Percentiles rank a stretch among this genome's conserved stretches.
These are phyloP conservation scores for Alternaria incomplexa DNA, from an alignment of 2,329 filamentous ascomycete genomes.

Conservation along the genomic window DNA sequence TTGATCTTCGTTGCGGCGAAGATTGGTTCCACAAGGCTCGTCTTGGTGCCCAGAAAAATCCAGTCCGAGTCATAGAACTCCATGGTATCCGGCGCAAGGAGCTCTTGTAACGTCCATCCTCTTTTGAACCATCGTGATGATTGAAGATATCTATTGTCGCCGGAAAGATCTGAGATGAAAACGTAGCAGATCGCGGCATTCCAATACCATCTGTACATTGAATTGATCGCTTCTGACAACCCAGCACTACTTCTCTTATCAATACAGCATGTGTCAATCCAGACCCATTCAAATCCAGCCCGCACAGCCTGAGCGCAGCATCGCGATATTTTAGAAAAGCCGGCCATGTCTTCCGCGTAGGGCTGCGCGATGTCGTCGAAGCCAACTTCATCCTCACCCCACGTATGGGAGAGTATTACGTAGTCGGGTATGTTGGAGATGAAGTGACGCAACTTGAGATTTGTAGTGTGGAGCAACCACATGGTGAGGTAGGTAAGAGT, in stretches of 20 bases:
- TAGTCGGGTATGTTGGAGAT: background rate
- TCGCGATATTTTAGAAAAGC: background rate
- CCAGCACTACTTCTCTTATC: background rate
- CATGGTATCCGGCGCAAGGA: rapidly evolving
- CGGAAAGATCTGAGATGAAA: background rate
- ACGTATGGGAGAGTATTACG: background rate
- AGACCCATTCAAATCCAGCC: background rate
- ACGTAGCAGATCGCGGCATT: background rate
- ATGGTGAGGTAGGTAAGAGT: background rate
- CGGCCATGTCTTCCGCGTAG: background rate
- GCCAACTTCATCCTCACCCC: background rate
- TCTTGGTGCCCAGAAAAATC: background rate
- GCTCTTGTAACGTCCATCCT: background rate
- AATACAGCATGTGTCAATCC: background rate
- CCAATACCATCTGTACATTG: background rate
- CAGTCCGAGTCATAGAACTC: background rate
- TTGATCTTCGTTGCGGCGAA: background rate
- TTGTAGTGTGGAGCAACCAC: background rate
- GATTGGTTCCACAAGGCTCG: rapidly evolving
- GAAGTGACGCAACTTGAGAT: background rate
- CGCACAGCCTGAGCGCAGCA: background rate
- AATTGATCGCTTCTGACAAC: background rate
- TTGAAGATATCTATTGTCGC: background rate
- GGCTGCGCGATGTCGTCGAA: background rate
- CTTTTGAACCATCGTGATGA: background rate